A percentile compares a stretch with the other conserved stretches of the same genome.
phyloP scores from a whole-genome alignment of 768 basidiomycete genomes.

The Hypholoma sublateritium region DNA sequence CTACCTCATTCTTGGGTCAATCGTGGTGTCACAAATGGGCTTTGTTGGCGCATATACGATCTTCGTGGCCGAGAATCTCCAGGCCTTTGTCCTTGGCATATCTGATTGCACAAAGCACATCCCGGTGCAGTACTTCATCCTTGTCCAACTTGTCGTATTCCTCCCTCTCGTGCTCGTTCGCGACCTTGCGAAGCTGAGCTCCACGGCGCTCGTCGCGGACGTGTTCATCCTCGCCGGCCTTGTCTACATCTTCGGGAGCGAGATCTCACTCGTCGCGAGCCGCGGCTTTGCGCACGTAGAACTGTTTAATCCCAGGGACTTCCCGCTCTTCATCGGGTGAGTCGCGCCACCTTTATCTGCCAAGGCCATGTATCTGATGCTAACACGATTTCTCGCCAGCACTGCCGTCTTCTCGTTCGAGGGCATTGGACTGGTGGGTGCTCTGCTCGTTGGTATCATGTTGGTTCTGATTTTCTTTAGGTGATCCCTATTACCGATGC shows the following conservation, averaged over 20 bases:
- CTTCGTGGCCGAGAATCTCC: slow-evolving; percentile 91
- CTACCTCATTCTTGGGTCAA: slow-evolving; percentile 81
- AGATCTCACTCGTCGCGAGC: slow-evolving; percentile 64
- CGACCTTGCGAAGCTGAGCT: slow-evolving; percentile 92
- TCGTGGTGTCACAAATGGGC: slow-evolving; percentile 86
- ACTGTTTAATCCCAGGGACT: slow-evolving; percentile 87
- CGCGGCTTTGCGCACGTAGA: slow-evolving; percentile 77
- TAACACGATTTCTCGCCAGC: slow-evolving; percentile 34
- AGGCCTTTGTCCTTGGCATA: slow-evolving; percentile 81
- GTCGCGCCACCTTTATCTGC: slow-evolving; percentile 22
- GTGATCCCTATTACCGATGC: slow-evolving; percentile 96
- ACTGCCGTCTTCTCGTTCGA: slow-evolving; percentile 99
- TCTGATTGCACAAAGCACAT: slow-evolving; percentile 70
- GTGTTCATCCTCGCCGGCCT: slow-evolving; percentile 91
- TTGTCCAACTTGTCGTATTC: slow-evolving; percentile 83
- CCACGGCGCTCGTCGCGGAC: slow-evolving; percentile 90
- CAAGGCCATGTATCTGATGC: neutral
- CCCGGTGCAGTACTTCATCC: slow-evolving; percentile 78
- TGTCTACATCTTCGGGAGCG: slow-evolving; percentile 86
- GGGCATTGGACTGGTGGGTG: slow-evolving; percentile 84
- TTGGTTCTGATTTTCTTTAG: slow-evolving; percentile 27
- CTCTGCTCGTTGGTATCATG: neutral
- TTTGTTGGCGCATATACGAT: slow-evolving; percentile 92
- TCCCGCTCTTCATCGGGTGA: slow-evolving; percentile 89
- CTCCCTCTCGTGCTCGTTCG: slow-evolving; percentile 87